These are phyloP conservation scores for Trypanosomatidae sp. DNA, from an alignment of 208 protist species.

Conservation along the genomic window DNA sequence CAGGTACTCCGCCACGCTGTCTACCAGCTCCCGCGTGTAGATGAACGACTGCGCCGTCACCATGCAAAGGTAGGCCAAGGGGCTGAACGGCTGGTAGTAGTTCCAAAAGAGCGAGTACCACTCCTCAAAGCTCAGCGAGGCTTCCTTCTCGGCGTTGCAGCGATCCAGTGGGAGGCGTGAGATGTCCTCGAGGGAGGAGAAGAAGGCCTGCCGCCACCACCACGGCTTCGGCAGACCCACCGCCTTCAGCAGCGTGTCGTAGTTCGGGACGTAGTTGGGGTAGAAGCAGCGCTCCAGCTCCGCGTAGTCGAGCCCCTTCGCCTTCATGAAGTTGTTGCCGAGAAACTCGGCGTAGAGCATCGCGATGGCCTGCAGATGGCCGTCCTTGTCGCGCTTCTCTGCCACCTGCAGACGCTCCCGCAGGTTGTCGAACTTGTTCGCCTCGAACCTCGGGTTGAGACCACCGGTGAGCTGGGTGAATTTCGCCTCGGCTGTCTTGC, in stretches of 20 bases:
- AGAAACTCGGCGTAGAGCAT: conserved; percentile 83
- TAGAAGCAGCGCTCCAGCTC: conserved; percentile 87
- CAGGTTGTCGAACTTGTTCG: conserved; percentile 75
- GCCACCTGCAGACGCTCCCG: conserved; percentile 72
- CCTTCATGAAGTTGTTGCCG: conserved; percentile 67
- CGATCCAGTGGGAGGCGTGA: conserved; percentile 80
- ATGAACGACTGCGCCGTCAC: conserved; percentile 71
- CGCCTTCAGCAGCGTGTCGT: conserved; percentile 50
- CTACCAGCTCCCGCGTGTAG: conserved; percentile 69
- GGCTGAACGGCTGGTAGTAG: conserved; percentile 83
- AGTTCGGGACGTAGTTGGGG: conserved; percentile 66
- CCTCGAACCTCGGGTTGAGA: conserved; percentile 75
- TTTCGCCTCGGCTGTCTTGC: conserved; percentile 69
- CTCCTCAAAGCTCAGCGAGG: conserved; percentile 73
- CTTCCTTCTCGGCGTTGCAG: conserved; percentile 63
- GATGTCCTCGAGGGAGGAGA: conserved; percentile 79
- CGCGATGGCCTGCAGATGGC: conserved; percentile 74
- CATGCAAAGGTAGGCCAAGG: conserved; percentile 79
- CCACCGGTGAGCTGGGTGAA: conserved; percentile 71
- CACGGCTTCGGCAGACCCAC: conserved; percentile 58
- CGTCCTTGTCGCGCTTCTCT: conserved; percentile 68
- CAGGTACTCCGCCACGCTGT: conserved; percentile 77
- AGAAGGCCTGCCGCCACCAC: conserved; percentile 74
- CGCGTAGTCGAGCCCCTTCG: conserved; percentile 55
- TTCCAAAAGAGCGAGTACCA: conserved; percentile 91